Percentiles rank a stretch among this genome's conserved stretches.
Conservation (phyloP, 805 yeast genomes). For the Candida pseudofarinosa region DNA sequence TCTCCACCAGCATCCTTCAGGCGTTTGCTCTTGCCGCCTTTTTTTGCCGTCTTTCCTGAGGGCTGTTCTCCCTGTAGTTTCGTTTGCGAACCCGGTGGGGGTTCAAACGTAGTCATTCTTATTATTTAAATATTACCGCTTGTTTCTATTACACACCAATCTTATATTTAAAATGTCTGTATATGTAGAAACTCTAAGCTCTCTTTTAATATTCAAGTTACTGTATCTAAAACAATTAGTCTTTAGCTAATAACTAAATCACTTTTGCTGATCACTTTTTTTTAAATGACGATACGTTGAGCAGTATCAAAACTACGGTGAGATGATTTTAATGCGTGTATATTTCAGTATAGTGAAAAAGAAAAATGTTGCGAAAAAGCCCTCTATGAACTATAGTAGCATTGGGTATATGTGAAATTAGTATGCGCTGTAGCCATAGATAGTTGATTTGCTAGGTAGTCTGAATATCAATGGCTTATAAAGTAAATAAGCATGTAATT, state of each 20-base stretch:
- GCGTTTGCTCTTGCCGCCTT: conserved; percentile 4
- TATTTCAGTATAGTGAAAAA: background rate
- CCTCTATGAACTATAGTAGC: background rate
- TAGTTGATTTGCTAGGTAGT: no score
- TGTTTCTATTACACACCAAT: no score
- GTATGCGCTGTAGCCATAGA: no score
- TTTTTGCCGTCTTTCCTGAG: conserved; percentile 1
- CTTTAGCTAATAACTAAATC: background rate
- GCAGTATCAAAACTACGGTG: background rate
- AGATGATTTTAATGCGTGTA: background rate
- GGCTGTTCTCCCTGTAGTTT: conserved; percentile 7
- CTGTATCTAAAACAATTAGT: background rate
- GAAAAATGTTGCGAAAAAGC: background rate
- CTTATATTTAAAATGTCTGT: no score
- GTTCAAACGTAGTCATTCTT: conserved; percentile 32
- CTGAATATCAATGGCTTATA: no score
- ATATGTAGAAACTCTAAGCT: no score
- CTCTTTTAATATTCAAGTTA: no score
- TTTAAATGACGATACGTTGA: background rate
- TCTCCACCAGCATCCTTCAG: conserved; percentile 9
- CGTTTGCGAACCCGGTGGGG: conserved; percentile 23
- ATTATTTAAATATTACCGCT: conserved; percentile 4
- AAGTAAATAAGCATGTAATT: conserved; percentile 20
- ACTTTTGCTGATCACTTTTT: background rate
- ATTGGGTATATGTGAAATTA: no score